Percentiles rank a stretch among this genome's conserved stretches.
These are phyloP conservation scores for Brettanomyces naardenensis DNA, from an alignment of 805 yeast species.

Conservation along the genomic window DNA sequence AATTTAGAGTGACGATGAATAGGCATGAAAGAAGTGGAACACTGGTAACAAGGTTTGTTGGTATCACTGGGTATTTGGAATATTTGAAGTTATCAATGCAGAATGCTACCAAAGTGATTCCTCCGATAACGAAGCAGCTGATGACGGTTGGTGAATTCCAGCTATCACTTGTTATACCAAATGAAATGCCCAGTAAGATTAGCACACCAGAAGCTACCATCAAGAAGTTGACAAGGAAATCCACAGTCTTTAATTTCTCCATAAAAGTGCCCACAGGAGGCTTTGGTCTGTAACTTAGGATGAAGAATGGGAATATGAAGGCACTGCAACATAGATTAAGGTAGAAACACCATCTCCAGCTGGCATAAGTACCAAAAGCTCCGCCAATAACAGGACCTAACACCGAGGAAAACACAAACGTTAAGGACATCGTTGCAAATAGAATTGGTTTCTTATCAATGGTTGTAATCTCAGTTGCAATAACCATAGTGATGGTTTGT, in stretches of 20 bases:
- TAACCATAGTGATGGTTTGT: slow-evolving; percentile 47
- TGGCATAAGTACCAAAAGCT: slow-evolving; percentile 38
- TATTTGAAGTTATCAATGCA: slow-evolving; percentile 7
- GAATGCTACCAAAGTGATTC: slow-evolving; percentile 28
- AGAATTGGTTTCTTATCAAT: slow-evolving; percentile 30
- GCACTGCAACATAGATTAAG: slow-evolving; percentile 65
- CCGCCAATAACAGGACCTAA: slow-evolving; percentile 68
- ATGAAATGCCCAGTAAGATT: slow-evolving; percentile 42
- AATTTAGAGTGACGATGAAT: slow-evolving; percentile 24
- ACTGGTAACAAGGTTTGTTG: slow-evolving; percentile 14
- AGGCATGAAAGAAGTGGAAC: slow-evolving; percentile 29
- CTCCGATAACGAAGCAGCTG: slow-evolving; percentile 39
- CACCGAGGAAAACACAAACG: slow-evolving; percentile 43
- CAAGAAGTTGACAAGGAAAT: slow-evolving; percentile 39
- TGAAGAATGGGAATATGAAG: slow-evolving; percentile 19
- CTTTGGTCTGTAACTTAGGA: slow-evolving; percentile 3
- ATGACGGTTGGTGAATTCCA: slow-evolving; percentile 54
- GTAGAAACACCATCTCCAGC: slow-evolving; percentile 79
- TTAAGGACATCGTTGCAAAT: slow-evolving; percentile 31
- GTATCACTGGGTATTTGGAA: slow-evolving; percentile 13
- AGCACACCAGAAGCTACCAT: slow-evolving; percentile 37
- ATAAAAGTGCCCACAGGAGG: slow-evolving; percentile 6
- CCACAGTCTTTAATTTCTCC: slow-evolving; percentile 34
- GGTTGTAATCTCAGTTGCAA: slow-evolving; percentile 49
- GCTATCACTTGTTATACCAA: slow-evolving; percentile 46